Conservation (phyloP, 176 grass and related monocot species). For the Ensete ventricosum region DNA sequence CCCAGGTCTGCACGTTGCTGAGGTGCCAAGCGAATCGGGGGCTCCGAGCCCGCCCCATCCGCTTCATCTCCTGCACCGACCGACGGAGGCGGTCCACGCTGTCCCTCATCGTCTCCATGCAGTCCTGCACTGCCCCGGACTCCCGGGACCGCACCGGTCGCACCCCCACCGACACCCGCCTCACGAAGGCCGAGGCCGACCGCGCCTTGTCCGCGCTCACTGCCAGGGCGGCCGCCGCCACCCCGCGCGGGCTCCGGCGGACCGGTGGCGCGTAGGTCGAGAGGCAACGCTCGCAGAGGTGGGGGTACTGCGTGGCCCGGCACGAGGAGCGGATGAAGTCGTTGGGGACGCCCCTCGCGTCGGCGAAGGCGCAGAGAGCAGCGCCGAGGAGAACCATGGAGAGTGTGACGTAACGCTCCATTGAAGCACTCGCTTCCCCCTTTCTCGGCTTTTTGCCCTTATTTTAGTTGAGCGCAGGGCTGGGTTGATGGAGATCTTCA, state of each 20-base stretch:
- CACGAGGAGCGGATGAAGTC: constrained; percentile 50
- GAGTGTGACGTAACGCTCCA: background rate
- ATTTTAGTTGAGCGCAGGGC: too few relatives aligned
- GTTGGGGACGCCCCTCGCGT: background rate
- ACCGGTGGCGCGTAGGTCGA: constrained; percentile 28
- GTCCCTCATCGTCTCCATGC: constrained; percentile 40
- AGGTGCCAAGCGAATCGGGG: constrained; percentile 46
- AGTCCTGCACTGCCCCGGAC: constrained; percentile 40
- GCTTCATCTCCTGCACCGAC: constrained; percentile 47
- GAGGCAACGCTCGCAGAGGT: constrained; percentile 49
- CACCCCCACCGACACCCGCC: background rate
- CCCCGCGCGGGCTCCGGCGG: constrained; percentile 38
- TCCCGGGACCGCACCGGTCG: background rate
- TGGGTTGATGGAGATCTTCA: too few relatives aligned
- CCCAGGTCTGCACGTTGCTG: constrained; percentile 71
- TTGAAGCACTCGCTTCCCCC: background rate
- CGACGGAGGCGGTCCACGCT: constrained; percentile 44
- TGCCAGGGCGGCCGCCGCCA: constrained; percentile 46
- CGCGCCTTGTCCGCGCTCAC: constrained; percentile 38
- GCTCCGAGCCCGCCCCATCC: constrained; percentile 37
- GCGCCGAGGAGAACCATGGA: background rate
- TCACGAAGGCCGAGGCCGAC: constrained; percentile 45
- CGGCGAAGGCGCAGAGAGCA: background rate
- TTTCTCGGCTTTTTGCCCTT: too few relatives aligned
- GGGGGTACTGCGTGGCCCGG: constrained; percentile 40